Base-by-base conservation (phyloP, 306 rosid genomes). In the Echinosophora koreensis region DNA sequence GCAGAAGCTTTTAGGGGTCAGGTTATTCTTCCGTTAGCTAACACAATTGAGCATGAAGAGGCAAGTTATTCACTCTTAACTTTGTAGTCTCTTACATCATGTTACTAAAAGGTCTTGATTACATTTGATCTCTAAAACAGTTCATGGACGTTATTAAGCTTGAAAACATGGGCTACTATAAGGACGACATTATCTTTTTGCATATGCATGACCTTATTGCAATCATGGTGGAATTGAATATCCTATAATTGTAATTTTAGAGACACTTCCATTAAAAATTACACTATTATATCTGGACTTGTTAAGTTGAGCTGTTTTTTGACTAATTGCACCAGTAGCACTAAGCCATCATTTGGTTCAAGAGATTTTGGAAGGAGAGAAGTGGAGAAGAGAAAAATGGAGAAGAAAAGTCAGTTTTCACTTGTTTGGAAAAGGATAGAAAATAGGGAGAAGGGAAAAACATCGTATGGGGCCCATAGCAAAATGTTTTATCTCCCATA, bases 31-130 rank as follows among this genome's bases (percentile, higher is more conserved):
- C 99, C 99, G 7, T 84, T 95, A 71, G 99, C 97, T 79, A 91
- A 92, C 80, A 92, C 97, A 65, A 90, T 89, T 42, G 99, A 92
- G 86, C 92, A 95, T 49, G 99, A 95, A 87, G 99, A 95, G 97
- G 99, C 89, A 85, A 84, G 88, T 81, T 15, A 10, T 65, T 80
- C 39, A 17, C 16, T 49, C 28, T 17, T 76, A 34, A 62, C 56
- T 74, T 51, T 12, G 0, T 27, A 6, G 13, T 16, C 6, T 57
- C 42, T 13, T 47, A 12, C 35, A 16, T 63, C 35, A 16, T 63
- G 15, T 37, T 14, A 28, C 56, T 49, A 32, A 57, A n/a, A n/a
- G n/a, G 47, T 7, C 15, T 57, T 82, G 38, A 74, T 76, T 32
- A 62, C 68, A 51, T n/a, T 81, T 83, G 44, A 51, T 47, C 44